Evolutionary conservation across 306 rosid genomes (phyloP), one percentile per base, ranked within the genome.

Genomic region (Castanopsis chinensis): DNA sequence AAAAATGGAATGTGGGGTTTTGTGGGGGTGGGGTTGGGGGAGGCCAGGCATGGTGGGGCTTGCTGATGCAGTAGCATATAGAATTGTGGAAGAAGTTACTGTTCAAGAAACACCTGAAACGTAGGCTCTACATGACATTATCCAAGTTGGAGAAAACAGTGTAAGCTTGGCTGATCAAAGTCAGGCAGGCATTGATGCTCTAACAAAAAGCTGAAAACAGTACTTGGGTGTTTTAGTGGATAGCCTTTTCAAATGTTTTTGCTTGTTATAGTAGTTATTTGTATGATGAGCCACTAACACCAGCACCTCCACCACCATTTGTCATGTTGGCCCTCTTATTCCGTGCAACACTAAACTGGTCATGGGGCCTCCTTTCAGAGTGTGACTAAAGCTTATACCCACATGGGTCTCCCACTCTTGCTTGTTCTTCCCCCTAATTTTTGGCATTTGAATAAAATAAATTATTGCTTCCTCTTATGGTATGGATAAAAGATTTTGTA

Each of bases 251-350:
- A 65, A 84, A 55, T 20, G 80, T 78, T 75, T 45, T 45, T 76
- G 83, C 67, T 72, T 69, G 72, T 12, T 77, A 71, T 56, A 49
- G 81, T 84, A 82, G 77, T 81, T 80, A 64, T 84, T 77, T 79
- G 83, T 45, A 79, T 86, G 86, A 93, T 80, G 87, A 82, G 88
- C 88, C 91, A 87, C 92, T 86, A 87, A 55, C 83, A 78, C 83
- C 83, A 81, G 72, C 81, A 55, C 79, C 72, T 75, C 85, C 97
- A 92, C 96, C 92, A 90, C 25, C 82, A 76, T 80, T 90, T 92
- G 98, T 91, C 89, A 67, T 73, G 63, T 83, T 85, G 80, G 18
- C 71, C 60, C 78, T 81, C 77, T 76, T 85, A 52, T 74, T 83
- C 76, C 75, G 81, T 84, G 75, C 88, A 69, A 69, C 86, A 79